Conservation (phyloP, 208 protist species). For the Leishmania mexicana region DNA sequence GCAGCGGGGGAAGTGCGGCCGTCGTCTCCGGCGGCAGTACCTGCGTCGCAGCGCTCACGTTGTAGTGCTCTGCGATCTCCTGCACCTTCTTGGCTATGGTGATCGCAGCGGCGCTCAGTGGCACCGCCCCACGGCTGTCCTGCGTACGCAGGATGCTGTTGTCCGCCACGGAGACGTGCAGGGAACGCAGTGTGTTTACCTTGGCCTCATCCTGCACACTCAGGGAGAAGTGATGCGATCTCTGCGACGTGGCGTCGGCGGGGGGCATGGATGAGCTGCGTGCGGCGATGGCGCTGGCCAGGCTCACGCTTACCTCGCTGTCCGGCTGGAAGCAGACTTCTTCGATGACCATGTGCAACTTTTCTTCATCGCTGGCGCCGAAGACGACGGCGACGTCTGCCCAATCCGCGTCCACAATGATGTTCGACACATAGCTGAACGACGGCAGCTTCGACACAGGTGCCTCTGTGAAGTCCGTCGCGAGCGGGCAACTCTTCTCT, state of each 20-base stretch:
- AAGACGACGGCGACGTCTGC: slow-evolving; percentile 43
- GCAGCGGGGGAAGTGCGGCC: slow-evolving; percentile 27
- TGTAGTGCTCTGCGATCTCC: slow-evolving; percentile 29
- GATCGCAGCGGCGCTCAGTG: slow-evolving; percentile 13
- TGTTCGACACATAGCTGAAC: slow-evolving; percentile 59
- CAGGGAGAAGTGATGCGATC: slow-evolving; percentile 16
- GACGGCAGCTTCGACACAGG: slow-evolving; percentile 50
- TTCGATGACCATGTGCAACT: slow-evolving; percentile 36
- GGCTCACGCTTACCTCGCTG: slow-evolving; percentile 25
- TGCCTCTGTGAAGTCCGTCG: slow-evolving; percentile 26
- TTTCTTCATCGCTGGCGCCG: slow-evolving; percentile 27
- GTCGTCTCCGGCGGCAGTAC: slow-evolving; percentile 24
- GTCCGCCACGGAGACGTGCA: slow-evolving; percentile 29
- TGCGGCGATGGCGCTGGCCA: slow-evolving; percentile 16
- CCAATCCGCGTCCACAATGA: slow-evolving; percentile 53
- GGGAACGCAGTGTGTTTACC: slow-evolving; percentile 18
- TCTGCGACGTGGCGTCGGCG: slow-evolving; percentile 5
- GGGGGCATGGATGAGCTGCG: slow-evolving; percentile 4
- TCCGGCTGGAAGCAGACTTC: slow-evolving; percentile 38
- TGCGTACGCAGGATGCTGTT: slow-evolving; percentile 11
- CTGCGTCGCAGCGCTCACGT: slow-evolving; percentile 26
- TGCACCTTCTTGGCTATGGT: slow-evolving; percentile 27
- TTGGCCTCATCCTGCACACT: slow-evolving; percentile 13
- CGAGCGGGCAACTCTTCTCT: slow-evolving; percentile 32
- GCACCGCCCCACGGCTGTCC: slow-evolving; percentile 23